Evolutionary conservation across 805 yeast species (phyloP), one percentile per base, ranked within the genome.

Genomic region (Starmerella davenportii): DNA sequence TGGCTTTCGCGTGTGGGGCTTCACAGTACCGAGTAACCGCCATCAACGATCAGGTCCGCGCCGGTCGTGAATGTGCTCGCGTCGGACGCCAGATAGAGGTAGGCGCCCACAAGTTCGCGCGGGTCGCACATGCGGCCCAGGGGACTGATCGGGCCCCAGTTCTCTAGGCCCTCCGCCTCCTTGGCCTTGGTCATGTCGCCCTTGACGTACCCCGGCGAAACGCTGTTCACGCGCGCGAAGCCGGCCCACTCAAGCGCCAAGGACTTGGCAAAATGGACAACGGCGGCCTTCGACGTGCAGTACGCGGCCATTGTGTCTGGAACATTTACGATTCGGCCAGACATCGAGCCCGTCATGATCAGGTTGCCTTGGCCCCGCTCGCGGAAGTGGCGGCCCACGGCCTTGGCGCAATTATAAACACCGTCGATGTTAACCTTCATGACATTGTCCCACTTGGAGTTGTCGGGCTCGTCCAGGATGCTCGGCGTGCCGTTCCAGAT

Each of bases 281-380:
- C 75, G 5, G 76, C 93, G 30, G 93, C 93, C 65, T 81, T 82
- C 49, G 82, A 78, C 18, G 81, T 79, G 53, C 79, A 79, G 64
- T 81, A 81, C 27, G 77, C 74, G 9, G 92, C 77, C 63, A 82
- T 94, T 52, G 74, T 65, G 57, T 84, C 90, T 18, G 95, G 95
- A 43, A 75, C 72, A 57, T 84, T 84, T 52, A 74, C 85, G 50
- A 84, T 76, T 59, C 74, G 81, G 14, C 80, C 94, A 17, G 90
- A 76, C 79, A 84, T 82, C 27, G 93, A 79, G 7, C 90, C 87
- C 3, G 95, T 84, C 57, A 79, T 66, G 49, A 84, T 72, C 49
- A 84, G 62, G 2, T 90, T 79, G 27, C 95, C 94, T 43, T 58
- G 58, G 16, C 82, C 80, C 52, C 81, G 84, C 51, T 68, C 62